Percentiles rank a stretch among this genome's conserved stretches.
phyloP scores from a whole-genome alignment of 805 yeast species.

The Yamadazyma paraphyllophila region DNA sequence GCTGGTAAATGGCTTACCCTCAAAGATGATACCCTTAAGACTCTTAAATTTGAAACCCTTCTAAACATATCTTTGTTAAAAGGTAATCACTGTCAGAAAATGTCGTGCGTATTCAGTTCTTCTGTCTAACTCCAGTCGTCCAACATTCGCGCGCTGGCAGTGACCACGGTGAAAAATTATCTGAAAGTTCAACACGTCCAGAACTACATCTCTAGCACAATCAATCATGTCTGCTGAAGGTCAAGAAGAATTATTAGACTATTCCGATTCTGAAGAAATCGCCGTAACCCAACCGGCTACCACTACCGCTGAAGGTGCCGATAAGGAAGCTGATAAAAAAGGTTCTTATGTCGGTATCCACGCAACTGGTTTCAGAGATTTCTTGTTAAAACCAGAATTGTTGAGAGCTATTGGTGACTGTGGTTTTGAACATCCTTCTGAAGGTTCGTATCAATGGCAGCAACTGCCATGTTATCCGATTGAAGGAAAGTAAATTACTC shows the following conservation, averaged over 20 bases:
- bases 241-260: slow-evolving; percentile 98
- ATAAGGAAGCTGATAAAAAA: slow-evolving; percentile 74
- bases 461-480: background rate
- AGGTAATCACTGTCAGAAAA: background rate
- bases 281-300: slow-evolving; percentile 62
- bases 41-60: background rate
- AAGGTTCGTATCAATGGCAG: slow-evolving; percentile 63
- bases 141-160: slow-evolving; percentile 1
- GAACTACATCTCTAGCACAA: slow-evolving; percentile 4
- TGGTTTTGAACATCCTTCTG: slow-evolving; percentile 99
- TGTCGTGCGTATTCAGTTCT: background rate
- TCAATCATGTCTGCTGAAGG: slow-evolving; percentile 83
- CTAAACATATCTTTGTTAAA: background rate
- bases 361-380: slow-evolving; percentile 98
- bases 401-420: slow-evolving; percentile 97
- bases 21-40: background rate
- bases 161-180: slow-evolving; percentile 8
- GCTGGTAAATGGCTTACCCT: background rate
- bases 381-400: slow-evolving; percentile 92
- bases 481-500: slow-evolving; percentile 4
- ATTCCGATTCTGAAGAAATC: slow-evolving; percentile 97
- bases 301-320: slow-evolving; percentile 43
- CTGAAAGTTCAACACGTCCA: background rate
- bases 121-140: background rate
- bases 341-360: slow-evolving; percentile 98